Evolutionary conservation across 2,329 filamentous ascomycete species (phyloP).

Genomic region (Colletotrichum spinosum): DNA sequence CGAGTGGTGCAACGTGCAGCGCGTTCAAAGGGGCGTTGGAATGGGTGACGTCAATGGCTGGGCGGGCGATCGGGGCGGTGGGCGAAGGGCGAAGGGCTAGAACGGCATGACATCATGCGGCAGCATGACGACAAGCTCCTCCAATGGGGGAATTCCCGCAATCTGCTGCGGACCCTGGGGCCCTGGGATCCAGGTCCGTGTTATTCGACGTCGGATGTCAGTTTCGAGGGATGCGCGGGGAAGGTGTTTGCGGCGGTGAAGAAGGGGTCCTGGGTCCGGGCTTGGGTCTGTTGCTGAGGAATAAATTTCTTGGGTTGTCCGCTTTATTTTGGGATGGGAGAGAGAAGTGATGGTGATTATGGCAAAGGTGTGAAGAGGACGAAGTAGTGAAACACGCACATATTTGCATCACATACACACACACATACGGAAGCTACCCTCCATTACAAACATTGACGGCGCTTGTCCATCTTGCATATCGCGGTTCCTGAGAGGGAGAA

Average conservation of each 20-base stretch:
- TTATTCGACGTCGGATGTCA: constrained; percentile 17
- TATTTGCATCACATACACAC: too few species aligned
- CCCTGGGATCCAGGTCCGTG: too few species aligned
- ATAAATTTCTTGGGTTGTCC: constrained; percentile 5
- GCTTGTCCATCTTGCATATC: too few species aligned
- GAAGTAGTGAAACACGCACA: too few species aligned
- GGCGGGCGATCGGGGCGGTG: constrained; percentile 7
- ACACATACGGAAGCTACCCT: too few species aligned
- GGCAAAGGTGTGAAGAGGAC: too few species aligned
- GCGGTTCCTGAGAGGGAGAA: too few species aligned
- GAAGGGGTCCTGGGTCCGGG: background rate
- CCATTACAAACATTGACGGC: too few species aligned
- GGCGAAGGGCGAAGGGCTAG: background rate
- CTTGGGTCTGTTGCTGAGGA: background rate
- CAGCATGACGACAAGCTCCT: constrained; percentile 33
- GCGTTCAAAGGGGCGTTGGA: too few species aligned
- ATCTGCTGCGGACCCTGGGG: constrained; percentile 1
- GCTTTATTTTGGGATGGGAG: too few species aligned
- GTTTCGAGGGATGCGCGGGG: background rate
- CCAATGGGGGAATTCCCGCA: constrained; percentile 24
- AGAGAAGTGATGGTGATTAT: too few species aligned
- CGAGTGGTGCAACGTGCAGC: too few species aligned
- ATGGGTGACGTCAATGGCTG: constrained; percentile 33
- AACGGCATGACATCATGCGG: constrained; percentile 34
- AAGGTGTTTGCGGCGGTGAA: constrained; percentile 22